Evolutionary conservation across 495 filamentous ascomycete genomes (phyloP).

Genomic region (Clavariopsis aquatica): DNA sequence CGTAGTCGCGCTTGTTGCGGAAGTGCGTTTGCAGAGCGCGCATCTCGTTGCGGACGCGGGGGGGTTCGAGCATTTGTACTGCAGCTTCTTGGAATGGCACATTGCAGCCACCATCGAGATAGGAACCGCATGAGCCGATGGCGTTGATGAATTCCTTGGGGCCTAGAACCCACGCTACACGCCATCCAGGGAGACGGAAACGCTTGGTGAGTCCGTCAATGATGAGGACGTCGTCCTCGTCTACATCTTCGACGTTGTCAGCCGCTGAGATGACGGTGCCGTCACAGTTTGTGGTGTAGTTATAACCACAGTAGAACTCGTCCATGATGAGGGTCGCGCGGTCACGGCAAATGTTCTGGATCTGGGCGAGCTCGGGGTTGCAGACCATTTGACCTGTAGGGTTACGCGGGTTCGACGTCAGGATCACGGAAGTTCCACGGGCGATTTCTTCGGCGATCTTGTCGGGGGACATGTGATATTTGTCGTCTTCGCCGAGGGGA

Average conservation of each 20-base stretch:
- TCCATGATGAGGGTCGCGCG: conserved; percentile 90
- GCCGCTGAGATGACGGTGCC: conserved; percentile 84
- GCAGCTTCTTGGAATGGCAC: conserved; percentile 95
- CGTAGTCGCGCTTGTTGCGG: conserved; percentile 85
- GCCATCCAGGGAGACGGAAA: conserved; percentile 94
- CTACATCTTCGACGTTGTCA: conserved; percentile 73
- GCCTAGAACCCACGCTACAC: conserved; percentile 92
- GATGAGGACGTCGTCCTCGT: conserved; percentile 80
- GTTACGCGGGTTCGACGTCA: conserved; percentile 96
- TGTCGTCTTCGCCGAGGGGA: conserved; percentile 76
- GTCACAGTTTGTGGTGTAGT: conserved; percentile 89
- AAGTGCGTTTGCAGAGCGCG: conserved; percentile 84
- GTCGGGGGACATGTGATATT: conserved; percentile 87
- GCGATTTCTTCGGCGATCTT: conserved; percentile 91
- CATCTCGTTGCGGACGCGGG: conserved; percentile 83
- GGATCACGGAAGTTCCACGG: conserved; percentile 72
- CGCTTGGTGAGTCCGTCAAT: conserved; percentile 96
- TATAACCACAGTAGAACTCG: conserved; percentile 83
- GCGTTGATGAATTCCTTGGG: conserved; percentile 96
- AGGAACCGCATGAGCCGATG: conserved; percentile 87
- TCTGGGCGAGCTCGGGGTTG: conserved; percentile 78
- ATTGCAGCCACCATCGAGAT: conserved; percentile 94
- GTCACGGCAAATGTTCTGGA: conserved; percentile 89
- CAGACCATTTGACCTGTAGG: conserved; percentile 85
- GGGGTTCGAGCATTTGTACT: conserved; percentile 84